Conservation (phyloP, 768 basidiomycete species). For the Leucogyrophana mollusca region DNA sequence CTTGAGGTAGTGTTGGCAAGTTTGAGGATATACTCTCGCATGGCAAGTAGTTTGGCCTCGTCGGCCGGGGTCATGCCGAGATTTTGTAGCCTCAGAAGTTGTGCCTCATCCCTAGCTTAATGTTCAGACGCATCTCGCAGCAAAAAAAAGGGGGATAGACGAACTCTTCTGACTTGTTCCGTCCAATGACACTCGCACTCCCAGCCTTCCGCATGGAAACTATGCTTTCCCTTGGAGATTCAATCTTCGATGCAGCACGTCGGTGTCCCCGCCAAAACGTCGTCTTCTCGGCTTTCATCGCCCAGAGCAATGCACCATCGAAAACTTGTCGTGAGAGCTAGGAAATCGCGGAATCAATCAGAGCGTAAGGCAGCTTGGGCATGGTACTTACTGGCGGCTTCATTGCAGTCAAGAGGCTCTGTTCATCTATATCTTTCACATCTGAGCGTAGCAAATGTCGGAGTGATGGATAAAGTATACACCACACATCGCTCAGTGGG, state of each 20-base stretch:
- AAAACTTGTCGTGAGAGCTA: conserved; percentile 71
- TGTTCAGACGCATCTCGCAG: not conserved
- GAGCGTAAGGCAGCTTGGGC: not conserved
- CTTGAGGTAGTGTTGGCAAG: conserved; percentile 78
- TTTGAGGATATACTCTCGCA: conserved; percentile 87
- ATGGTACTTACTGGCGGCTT: conserved; percentile 66
- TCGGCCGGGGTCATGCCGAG: conserved; percentile 82
- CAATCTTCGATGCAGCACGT: conserved; percentile 45
- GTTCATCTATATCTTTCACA: conserved; percentile 69
- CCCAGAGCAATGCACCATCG: conserved; percentile 86
- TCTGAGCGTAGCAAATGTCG: conserved; percentile 86
- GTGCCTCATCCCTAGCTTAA: conserved; percentile 64
- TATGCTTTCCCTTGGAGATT: conserved; percentile 73
- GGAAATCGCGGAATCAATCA: not conserved
- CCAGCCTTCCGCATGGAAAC: conserved; percentile 58
- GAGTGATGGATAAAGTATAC: conserved; percentile 90
- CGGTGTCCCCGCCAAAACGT: conserved; percentile 73
- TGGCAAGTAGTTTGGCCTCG: conserved; percentile 81
- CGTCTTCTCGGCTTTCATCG: conserved; percentile 77
- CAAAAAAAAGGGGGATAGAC: conserved; percentile 20
- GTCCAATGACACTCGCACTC: conserved; percentile 34
- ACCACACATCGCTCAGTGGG: conserved; percentile 90
- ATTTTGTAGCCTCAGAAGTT: conserved; percentile 78
- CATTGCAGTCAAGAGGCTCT: conserved; percentile 70
- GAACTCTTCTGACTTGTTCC: conserved; percentile 75